Percentiles rank a stretch among this genome's conserved stretches.
These are phyloP conservation scores for Mycena vulgaris DNA, from an alignment of 768 basidiomycete species.

Conservation along the genomic window DNA sequence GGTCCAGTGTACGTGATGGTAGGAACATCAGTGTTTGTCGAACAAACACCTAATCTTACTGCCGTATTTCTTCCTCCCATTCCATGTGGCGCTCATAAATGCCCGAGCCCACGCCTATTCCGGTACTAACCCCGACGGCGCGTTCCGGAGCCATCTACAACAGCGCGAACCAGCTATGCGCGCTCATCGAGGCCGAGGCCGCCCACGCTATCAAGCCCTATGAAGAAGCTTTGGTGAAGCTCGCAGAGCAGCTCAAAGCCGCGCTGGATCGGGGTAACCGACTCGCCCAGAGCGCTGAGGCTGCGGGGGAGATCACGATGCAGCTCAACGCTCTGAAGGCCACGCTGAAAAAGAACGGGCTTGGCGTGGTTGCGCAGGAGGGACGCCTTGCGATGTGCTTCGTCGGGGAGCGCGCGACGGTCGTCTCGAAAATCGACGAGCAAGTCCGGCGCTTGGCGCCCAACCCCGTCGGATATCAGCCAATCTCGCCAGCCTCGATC, in stretches of 20 bases:
- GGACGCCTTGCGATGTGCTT: neutral
- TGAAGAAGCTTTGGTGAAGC: neutral
- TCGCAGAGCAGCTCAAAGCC: neutral
- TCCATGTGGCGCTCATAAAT: slow-evolving; percentile 15
- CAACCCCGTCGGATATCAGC: neutral
- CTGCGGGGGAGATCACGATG: neutral
- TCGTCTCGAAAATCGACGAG: neutral
- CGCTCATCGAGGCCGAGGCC: slow-evolving; percentile 22
- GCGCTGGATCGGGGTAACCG: neutral
- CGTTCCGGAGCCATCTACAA: slow-evolving; percentile 25
- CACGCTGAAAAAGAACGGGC: slow-evolving; percentile 5
- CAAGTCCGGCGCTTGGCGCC: neutral
- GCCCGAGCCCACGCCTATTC: neutral
- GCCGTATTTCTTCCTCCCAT: neutral
- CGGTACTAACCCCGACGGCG: slow-evolving; percentile 3
- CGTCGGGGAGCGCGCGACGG: slow-evolving; percentile 4
- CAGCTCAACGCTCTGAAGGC: slow-evolving; percentile 13
- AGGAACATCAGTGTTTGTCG: too few species aligned
- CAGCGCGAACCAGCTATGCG: slow-evolving; percentile 6
- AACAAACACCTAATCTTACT: too few species aligned
- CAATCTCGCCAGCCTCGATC: slow-evolving; percentile 24
- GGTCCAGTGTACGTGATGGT: too few species aligned
- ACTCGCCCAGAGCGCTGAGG: neutral
- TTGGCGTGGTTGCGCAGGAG: neutral
- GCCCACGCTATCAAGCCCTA: slow-evolving; percentile 24